Base-by-base conservation (phyloP, 495 filamentous ascomycete genomes). In the Schizothecium vesticola region DNA sequence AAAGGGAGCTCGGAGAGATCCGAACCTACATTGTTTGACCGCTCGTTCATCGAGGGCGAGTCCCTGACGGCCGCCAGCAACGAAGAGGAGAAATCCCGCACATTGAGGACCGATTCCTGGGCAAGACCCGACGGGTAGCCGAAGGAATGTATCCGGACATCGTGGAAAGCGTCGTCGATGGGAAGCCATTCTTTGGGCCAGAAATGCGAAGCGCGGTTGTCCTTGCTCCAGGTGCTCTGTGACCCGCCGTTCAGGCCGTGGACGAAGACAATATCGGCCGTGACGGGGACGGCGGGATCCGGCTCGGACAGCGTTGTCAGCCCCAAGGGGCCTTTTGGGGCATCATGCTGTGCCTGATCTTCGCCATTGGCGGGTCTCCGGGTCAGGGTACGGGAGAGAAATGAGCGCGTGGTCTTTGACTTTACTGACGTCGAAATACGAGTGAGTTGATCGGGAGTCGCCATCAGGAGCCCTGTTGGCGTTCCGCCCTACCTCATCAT, bases 1-100 rank as follows among this genome's bases (percentile, higher is more conserved):
- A 6, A 0, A 51, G 16, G 16, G 16, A 51, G 7, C 1, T 51
- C 43, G 7, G 33, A 51, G 19, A n/a, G 43, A 8, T n/a, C 12
- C 16, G 43, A 19, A 3, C 43, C 2, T 51, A 51, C 43, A 3
- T 51, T 51, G 43, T 7, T 51, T 51, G 43, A 36, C 22, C 62
- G 61, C 33, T 28, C 5, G 11, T 61, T 70, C 64, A 63, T 70
- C 31, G 29, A 19, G 1, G 72, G 80, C 11, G 71, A 73, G 59
- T 78, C 77, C 12, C 73, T 66, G 4, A 84, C 58, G 11, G 74
- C 75, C 33, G 68, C 77, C 25, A 85, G 72, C 12, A 85, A 63
- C 43, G 77, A 70, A 61, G 73, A 75, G 22, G 73, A 77, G 67
- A 86, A 81, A 67, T 83, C 76, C 43, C 73, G 75, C n/a, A 82